Conservation (phyloP, 371 early-diverging fungal species). For the Mortierella sp. region DNA sequence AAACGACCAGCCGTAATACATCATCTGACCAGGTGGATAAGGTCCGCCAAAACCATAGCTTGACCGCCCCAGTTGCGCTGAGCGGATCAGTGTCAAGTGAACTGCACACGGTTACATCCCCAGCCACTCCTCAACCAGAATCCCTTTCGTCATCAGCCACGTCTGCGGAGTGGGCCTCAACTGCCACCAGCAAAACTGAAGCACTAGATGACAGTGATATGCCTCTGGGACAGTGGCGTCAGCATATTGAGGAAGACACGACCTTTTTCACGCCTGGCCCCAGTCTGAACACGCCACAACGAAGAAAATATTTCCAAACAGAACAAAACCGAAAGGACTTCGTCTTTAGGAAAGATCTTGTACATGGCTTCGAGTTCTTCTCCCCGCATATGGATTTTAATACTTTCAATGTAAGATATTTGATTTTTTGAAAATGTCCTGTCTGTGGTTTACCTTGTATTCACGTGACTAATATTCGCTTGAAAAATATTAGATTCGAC, state of each 20-base stretch:
- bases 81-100: not conserved
- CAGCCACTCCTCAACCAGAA: slow-evolving; percentile 39
- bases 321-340: slow-evolving; percentile 67
- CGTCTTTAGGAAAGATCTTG: slow-evolving; percentile 66
- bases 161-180: slow-evolving; percentile 12
- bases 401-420: slow-evolving; percentile 65
- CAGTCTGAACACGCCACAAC: slow-evolving; percentile 35
- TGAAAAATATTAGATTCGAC: slow-evolving; percentile 57
- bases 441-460: not conserved
- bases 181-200: not conserved
- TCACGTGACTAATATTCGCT: not conserved
- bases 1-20: slow-evolving; percentile 10
- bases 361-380: slow-evolving; percentile 80
- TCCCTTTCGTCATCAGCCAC: slow-evolving; percentile 23
- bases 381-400: slow-evolving; percentile 84
- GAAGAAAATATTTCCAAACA: slow-evolving; percentile 74
- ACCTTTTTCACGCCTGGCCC: slow-evolving; percentile 37
- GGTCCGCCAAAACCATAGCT: slow-evolving; percentile 1
- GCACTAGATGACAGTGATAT: slow-evolving; percentile 17
- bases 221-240: slow-evolving; percentile 45
- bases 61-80: not conserved
- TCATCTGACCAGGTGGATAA: slow-evolving; percentile 44
- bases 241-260: slow-evolving; percentile 51
- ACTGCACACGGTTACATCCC: not conserved
- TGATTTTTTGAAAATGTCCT: not conserved